Percentiles rank a stretch among this genome's conserved stretches.
These are phyloP conservation scores for Phylloboletellus chloephorus DNA, from an alignment of 1,284 basidiomycete species.

Conservation along the genomic window DNA sequence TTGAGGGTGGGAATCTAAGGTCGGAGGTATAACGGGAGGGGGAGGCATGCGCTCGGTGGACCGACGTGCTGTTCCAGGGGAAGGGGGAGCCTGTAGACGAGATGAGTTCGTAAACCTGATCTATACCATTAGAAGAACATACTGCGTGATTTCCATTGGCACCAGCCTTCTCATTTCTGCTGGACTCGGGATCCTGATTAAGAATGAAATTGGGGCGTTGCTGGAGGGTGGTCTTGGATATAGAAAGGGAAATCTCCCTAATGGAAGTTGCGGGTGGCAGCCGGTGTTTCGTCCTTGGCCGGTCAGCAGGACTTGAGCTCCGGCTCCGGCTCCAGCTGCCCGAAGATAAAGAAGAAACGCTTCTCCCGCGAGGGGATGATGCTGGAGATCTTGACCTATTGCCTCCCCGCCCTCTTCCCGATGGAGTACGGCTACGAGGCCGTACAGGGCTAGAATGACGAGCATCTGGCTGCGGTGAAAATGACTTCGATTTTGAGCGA, in stretches of 20 bases:
- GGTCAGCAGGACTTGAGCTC: constrained; percentile 47
- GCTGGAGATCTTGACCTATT: constrained; percentile 35
- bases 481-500: constrained; percentile 57
- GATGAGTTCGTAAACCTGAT: constrained; percentile 9
- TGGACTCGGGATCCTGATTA: constrained; percentile 23
- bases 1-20: constrained; percentile 13
- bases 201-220: constrained; percentile 20
- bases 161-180: constrained; percentile 25
- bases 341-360: constrained; percentile 42
- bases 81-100: constrained; percentile 16
- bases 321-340: constrained; percentile 49
- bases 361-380: constrained; percentile 39
- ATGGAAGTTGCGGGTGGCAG: constrained; percentile 49
- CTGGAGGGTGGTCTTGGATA: constrained; percentile 30
- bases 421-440: constrained; percentile 35
- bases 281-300: constrained; percentile 55
- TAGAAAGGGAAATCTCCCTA: constrained; percentile 35
- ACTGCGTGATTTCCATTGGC: constrained; percentile 35
- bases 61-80: constrained; percentile 20
- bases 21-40: constrained; percentile 23
- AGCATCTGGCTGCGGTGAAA: constrained; percentile 50
- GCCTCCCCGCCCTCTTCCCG: constrained; percentile 17
- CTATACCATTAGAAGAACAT: constrained; percentile 17
- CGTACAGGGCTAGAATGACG: constrained; percentile 43
- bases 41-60: constrained; percentile 31